Evolutionary conservation across 2,329 filamentous ascomycete species (phyloP), one percentile per base, ranked within the genome.

Genomic region (Apiospora aurea): DNA sequence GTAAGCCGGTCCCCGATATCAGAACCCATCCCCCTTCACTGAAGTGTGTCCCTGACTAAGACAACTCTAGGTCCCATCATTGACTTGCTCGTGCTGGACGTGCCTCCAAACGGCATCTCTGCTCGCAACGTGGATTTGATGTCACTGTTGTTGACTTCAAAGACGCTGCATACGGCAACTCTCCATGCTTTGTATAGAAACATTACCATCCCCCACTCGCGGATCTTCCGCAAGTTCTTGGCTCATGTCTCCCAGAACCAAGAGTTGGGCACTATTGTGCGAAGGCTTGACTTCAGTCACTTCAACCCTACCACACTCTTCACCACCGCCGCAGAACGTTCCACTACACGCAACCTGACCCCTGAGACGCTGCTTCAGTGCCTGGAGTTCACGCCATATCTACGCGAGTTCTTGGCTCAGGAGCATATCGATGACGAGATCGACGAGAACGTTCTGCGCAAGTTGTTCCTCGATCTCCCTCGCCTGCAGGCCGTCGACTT

Each of bases 351-450:
- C 78, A 95, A 95, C 82, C 82, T 96, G 77, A 96, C 93, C 26
- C 86, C 92, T 18, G 88, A 90, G 78, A 96, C 93, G 6, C 86
- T 96, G 67, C 83, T 92, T 70, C 87, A 91, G 80, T 95, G 92
- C 79, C 84, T 96, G 70, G 85, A 92, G 74, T 84, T 95, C 73
- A 91, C 92, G 6, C 92, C 93, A 2, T 90, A 92, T 77, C 84
- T 96, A 44, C 90, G 91, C 77, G 94, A 96, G 82, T 94, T 95
- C 78, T 85, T 96, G 69, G 90, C 91, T 24, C 93, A 95, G 83
- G 94, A 96, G 82, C 93, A 96, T 76, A 86, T 96, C 70, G 93
- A 95, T 79, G 90, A 92, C 69, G 94, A 96, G 76, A 85, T 96
- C 67, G 88, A 90, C 76, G 84, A 85, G n/a, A 85, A 88, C 21